These are phyloP conservation scores for Saccharum hybrid DNA, from an alignment of 202 grass and related monocot species.

Conservation along the genomic window DNA sequence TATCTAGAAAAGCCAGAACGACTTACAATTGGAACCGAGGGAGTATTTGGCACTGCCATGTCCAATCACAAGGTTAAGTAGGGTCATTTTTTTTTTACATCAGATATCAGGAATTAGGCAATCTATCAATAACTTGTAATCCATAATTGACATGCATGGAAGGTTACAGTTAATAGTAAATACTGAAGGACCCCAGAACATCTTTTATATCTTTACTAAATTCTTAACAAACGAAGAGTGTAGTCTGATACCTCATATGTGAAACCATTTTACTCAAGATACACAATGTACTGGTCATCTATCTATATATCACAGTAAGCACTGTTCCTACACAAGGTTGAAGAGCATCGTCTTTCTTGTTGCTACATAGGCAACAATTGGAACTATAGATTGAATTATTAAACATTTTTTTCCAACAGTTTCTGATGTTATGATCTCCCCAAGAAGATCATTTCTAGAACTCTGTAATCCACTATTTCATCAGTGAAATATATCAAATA, in stretches of 20 bases:
- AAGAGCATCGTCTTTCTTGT: slow-evolving; percentile 27
- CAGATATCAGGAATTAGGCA: slow-evolving; percentile 1
- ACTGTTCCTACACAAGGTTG: slow-evolving; percentile 14
- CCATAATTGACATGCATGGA: slow-evolving; percentile 1
- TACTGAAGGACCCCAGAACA: slow-evolving; percentile 4
- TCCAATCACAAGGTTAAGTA: slow-evolving; percentile 10
- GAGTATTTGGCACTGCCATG: slow-evolving; percentile 19
- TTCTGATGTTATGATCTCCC: slow-evolving; percentile 37
- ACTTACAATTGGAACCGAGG: neutral
- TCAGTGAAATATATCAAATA: neutral
- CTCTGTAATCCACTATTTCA: slow-evolving; percentile 48
- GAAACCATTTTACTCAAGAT: slow-evolving; percentile 38
- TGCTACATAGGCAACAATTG: slow-evolving; percentile 26
- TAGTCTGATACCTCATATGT: neutral
- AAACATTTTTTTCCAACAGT: slow-evolving; percentile 21
- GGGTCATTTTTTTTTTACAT: slow-evolving; percentile 16
- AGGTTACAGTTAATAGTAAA: slow-evolving; percentile 25
- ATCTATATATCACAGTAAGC: slow-evolving; percentile 7
- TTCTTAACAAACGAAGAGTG: slow-evolving; percentile 31
- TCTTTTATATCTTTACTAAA: slow-evolving; percentile 5
- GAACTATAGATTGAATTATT: slow-evolving; percentile 44
- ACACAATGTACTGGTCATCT: slow-evolving; percentile 14
- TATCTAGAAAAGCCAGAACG: neutral
- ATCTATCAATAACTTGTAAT: slow-evolving; percentile 20
- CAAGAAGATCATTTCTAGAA: slow-evolving; percentile 33